phyloP scores from a whole-genome alignment of 1,284 basidiomycete genomes.

The Cronartium quercuum region DNA sequence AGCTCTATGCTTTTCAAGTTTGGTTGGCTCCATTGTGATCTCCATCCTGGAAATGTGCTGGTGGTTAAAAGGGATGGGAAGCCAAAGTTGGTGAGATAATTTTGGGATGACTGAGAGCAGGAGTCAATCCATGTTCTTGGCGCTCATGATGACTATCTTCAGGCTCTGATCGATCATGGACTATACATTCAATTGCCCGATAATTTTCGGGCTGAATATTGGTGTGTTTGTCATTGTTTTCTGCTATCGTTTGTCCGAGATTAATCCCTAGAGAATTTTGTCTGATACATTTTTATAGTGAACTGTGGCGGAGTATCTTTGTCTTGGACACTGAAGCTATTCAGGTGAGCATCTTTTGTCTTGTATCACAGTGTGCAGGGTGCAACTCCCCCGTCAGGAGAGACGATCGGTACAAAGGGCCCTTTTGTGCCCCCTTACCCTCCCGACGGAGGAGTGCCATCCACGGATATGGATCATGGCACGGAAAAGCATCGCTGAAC shows the following conservation, averaged over 20 bases:
- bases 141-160: background rate
- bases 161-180: slow-evolving; percentile 73
- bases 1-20: slow-evolving; percentile 77
- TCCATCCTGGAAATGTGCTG: slow-evolving; percentile 71
- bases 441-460: too few species aligned
- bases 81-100: slow-evolving; percentile 2
- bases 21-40: slow-evolving; percentile 69
- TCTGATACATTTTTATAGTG: slow-evolving; percentile 50
- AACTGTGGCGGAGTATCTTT: slow-evolving; percentile 71
- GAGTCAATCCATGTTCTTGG: background rate
- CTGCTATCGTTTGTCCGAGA: background rate
- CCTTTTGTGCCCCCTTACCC: too few species aligned
- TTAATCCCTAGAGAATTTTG: background rate
- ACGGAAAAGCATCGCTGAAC: too few species aligned
- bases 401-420: too few species aligned
- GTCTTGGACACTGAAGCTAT: slow-evolving; percentile 62
- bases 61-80: slow-evolving; percentile 51
- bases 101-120: background rate
- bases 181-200: slow-evolving; percentile 54
- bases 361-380: too few species aligned
- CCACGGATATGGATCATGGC: too few species aligned
- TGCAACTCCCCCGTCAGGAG: too few species aligned
- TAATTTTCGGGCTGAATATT: slow-evolving; percentile 43
- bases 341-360: slow-evolving; percentile 49
- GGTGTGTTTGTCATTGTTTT: slow-evolving; percentile 11